Evolutionary conservation across 2,329 filamentous ascomycete genomes (phyloP).

Genomic region (Ceratocystis alfenasii): DNA sequence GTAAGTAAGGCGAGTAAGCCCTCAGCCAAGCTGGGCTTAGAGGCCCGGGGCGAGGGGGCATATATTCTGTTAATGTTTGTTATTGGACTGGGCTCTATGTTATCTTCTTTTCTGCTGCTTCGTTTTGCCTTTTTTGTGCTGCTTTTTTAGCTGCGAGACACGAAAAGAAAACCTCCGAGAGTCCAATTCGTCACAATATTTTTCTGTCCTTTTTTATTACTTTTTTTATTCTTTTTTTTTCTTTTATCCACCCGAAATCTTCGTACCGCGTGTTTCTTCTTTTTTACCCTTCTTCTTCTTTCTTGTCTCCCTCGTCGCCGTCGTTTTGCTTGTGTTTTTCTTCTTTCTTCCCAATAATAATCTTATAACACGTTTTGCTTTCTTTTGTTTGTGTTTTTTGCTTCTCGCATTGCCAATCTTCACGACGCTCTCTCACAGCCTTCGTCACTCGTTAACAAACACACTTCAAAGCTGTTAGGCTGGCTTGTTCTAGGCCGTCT

Average conservation of each 20-base stretch:
- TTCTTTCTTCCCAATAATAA: background rate
- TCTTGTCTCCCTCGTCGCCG: background rate
- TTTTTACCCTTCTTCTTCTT: background rate
- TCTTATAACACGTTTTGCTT: conserved; percentile 4
- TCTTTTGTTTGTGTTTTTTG: background rate
- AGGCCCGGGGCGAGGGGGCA: background rate
- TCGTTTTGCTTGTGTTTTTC: background rate
- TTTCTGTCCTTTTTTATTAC: conserved; percentile 10
- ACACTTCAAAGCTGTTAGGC: background rate
- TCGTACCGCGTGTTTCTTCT: background rate
- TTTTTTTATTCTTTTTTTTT: conserved; percentile 3
- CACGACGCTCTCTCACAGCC: background rate
- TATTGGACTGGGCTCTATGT: background rate
- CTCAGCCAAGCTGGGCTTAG: background rate
- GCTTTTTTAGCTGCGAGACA: conserved; percentile 1
- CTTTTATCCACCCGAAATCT: background rate
- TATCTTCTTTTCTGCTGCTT: background rate
- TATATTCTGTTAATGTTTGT: too few relatives aligned
- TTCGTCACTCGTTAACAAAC: background rate
- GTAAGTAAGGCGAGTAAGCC: background rate
- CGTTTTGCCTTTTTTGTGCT: background rate
- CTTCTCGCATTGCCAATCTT: conserved; percentile 1
- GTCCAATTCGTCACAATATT: background rate
- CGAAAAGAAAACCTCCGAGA: conserved; percentile 7
- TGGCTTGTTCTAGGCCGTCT: background rate